Conservation (phyloP, 2,329 filamentous ascomycete species). For the Talaromyces sp. region DNA sequence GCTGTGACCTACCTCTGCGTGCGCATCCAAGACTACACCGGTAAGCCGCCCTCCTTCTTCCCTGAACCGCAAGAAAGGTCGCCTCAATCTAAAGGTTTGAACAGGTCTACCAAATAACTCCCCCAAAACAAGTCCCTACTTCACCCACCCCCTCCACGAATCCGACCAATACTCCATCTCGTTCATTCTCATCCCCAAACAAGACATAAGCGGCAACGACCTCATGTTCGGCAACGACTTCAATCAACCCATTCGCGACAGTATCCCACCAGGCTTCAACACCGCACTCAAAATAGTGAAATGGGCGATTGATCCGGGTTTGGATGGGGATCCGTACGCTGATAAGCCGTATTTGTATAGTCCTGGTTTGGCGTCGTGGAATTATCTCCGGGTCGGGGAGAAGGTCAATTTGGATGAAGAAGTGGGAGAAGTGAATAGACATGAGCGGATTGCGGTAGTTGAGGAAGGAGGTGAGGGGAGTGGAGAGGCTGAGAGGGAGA, state of each 20-base stretch:
- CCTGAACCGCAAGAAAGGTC: not conserved
- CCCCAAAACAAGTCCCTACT: slow-evolving; percentile 71
- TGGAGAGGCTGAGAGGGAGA: slow-evolving; percentile 47
- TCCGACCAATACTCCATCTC: slow-evolving; percentile 82
- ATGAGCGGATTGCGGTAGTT: slow-evolving; percentile 51
- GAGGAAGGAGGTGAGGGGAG: slow-evolving; percentile 64
- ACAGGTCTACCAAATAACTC: slow-evolving; percentile 70
- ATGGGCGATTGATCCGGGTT: slow-evolving; percentile 84
- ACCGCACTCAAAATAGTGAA: slow-evolving; percentile 81
- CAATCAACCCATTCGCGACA: slow-evolving; percentile 81
- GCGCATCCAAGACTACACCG: slow-evolving; percentile 63
- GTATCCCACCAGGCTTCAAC: slow-evolving; percentile 79
- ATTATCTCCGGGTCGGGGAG: slow-evolving; percentile 65
- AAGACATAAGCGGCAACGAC: slow-evolving; percentile 62
- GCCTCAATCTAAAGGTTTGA: not conserved
- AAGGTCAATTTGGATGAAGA: slow-evolving; percentile 27
- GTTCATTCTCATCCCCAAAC: slow-evolving; percentile 72
- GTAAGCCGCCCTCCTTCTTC: slow-evolving; percentile 20
- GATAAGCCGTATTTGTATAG: slow-evolving; percentile 86
- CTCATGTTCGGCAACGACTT: slow-evolving; percentile 96
- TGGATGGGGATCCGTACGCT: slow-evolving; percentile 86
- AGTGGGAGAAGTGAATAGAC: not conserved
- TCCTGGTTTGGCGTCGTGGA: slow-evolving; percentile 74
- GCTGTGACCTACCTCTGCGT: slow-evolving; percentile 69
- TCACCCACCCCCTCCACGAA: slow-evolving; percentile 64